Base-by-base conservation (phyloP, 2,329 filamentous ascomycete species). In the Ampelomyces quisqualis region DNA sequence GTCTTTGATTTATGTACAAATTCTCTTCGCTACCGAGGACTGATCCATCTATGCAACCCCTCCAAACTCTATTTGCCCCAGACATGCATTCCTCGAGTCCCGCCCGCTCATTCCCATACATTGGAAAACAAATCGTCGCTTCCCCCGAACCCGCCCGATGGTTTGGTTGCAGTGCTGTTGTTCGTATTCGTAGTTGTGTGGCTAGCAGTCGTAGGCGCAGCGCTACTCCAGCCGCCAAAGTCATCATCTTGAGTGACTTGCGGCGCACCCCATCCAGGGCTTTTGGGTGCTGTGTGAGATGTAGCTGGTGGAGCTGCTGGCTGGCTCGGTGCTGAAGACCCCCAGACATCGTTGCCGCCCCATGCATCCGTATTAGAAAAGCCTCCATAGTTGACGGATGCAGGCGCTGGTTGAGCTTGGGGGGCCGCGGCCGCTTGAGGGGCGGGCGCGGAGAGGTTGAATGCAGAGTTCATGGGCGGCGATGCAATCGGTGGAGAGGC, bases 171-270 rank as follows among this genome's bases (percentile, higher is more conserved):
- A n/a, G 47, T 19, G 8, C 19, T 45, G 3, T 43, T 47, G 1
- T 41, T 45, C 3, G 47, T 51, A 14, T 52, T 64, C 1, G 70
- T 64, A 7, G 75, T 71, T 24, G 71, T 38, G 2, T 37, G 33
- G 5, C 38, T 75, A 56, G 55, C 78, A 59, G 78, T 84, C 70
- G 54, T 78, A 60, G 79, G 84, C 72, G 77, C 73, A 30, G 82
- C 81, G 62, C 88, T 94, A 33, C 88, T 83, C 91, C 91, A 97
- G 9, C 91, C 90, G 14, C 91, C 91, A 72, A 96, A 97, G 63
- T 97, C 91, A 68, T 97, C 91, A 58, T 97, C 91, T 0, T 88
- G 86, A 23, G 86, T 78, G 2, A 95, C 86, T 13, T 68, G 64
- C 2, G 63, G 65, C 38, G 64, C 85, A 17, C 85, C 84, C 53